These are phyloP conservation scores for Clarireedia hainanense DNA, from an alignment of 2,329 filamentous ascomycete species.

Conservation along the genomic window DNA sequence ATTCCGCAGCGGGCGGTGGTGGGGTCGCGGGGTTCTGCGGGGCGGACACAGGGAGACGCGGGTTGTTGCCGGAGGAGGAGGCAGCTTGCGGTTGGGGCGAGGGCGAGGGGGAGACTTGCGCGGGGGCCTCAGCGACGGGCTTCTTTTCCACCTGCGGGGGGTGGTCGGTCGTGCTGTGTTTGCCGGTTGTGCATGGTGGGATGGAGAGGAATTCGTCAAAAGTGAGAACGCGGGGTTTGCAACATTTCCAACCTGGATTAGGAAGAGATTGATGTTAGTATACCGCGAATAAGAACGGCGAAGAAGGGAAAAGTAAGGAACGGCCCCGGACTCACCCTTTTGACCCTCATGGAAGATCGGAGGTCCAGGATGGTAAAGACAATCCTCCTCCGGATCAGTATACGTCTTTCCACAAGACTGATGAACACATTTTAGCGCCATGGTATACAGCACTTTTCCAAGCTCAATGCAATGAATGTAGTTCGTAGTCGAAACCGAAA, in stretches of 20 bases:
- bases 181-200: slow-evolving; percentile 84
- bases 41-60: slow-evolving; percentile 35
- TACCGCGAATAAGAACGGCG: not conserved
- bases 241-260: slow-evolving; percentile 87
- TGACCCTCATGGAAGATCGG: slow-evolving; percentile 97
- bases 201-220: slow-evolving; percentile 98
- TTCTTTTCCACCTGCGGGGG: slow-evolving; percentile 56
- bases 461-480: too few relatives aligned
- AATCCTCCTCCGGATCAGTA: slow-evolving; percentile 73
- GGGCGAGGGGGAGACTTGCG: slow-evolving; percentile 37
- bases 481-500: too few relatives aligned
- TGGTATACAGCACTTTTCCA: not conserved
- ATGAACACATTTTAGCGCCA: slow-evolving; percentile 80
- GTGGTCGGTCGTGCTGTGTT: slow-evolving; percentile 79
- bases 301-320: not conserved
- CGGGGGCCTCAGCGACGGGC: slow-evolving; percentile 28
- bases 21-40: slow-evolving; percentile 35
- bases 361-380: slow-evolving; percentile 86
- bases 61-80: slow-evolving; percentile 27
- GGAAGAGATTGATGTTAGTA: not conserved
- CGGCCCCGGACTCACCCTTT: slow-evolving; percentile 59
- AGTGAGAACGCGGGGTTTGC: slow-evolving; percentile 90
- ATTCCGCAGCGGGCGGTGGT: slow-evolving; percentile 61
- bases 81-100: slow-evolving; percentile 40
- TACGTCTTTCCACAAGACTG: slow-evolving; percentile 90